These are phyloP conservation scores for Xylaria grammica DNA, from an alignment of 495 filamentous ascomycete genomes.

Conservation along the genomic window DNA sequence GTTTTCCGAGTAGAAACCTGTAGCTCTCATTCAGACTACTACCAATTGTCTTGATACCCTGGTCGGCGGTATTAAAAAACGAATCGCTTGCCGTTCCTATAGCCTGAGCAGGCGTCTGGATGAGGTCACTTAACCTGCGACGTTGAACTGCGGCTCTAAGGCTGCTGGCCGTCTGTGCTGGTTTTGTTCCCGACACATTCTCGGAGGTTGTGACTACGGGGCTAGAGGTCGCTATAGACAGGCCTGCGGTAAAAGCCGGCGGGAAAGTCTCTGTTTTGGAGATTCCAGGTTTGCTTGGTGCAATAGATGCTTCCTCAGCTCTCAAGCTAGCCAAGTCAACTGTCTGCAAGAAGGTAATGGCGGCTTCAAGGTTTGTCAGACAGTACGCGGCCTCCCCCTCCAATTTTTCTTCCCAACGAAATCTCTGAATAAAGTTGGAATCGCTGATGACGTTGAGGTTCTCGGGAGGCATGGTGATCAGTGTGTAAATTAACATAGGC, in stretches of 20 bases:
- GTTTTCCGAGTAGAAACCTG: conserved; percentile 89
- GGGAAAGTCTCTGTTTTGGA: conserved; percentile 59
- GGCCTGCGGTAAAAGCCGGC: conserved; percentile 52
- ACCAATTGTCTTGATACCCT: conserved; percentile 87
- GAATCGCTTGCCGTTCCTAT: conserved; percentile 83
- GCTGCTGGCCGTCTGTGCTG: conserved; percentile 44
- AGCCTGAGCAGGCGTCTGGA: conserved; percentile 78
- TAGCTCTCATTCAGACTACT: conserved; percentile 87
- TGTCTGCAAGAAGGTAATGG: conserved; percentile 95
- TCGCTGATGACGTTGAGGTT: conserved; percentile 92
- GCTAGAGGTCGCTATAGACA: conserved; percentile 43
- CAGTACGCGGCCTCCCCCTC: conserved; percentile 96
- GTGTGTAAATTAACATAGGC: conserved; percentile 91
- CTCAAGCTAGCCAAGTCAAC: conserved; percentile 92
- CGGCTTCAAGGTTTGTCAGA: conserved; percentile 92
- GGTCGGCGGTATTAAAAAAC: conserved; percentile 84
- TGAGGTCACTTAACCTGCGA: conserved; percentile 79
- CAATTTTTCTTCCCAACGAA: conserved; percentile 82
- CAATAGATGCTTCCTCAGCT: conserved; percentile 72
- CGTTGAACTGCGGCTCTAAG: conserved; percentile 53
- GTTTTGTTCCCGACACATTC: conserved; percentile 47
- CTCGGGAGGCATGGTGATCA: conserved; percentile 88
- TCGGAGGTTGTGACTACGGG: conserved; percentile 41
- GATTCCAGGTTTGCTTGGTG: conserved; percentile 62
- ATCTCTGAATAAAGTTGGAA: conserved; percentile 89